Evolutionary conservation across 306 rosid species (phyloP), one percentile per base, ranked within the genome.

Genomic region (Gynostemma pentaphyllum): DNA sequence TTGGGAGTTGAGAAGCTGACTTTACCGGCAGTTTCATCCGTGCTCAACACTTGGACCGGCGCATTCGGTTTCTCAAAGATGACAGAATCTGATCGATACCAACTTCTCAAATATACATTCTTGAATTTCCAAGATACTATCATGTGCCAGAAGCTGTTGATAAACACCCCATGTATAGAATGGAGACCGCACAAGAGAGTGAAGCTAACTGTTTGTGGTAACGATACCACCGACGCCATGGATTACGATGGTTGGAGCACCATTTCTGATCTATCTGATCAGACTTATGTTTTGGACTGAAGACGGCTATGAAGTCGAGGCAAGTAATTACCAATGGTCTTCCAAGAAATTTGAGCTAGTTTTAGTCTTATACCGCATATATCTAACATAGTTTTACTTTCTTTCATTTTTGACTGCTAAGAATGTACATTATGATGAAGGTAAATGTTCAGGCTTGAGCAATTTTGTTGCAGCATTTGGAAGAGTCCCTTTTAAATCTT

Each of bases 1-100:
- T 53, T 84, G 11, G 90, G 94, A n/a, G 86, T 90, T 10, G 79
- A 23, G 85, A 76, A 45, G 72, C 19, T 90, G 40, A 47, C 75
- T 57, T 59, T 90, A 66, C 94, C 91, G 37, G 78, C 97, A 1
- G 71, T 72, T 32, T 26, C 24, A 8, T 1, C 9, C 11, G 73
- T 73, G 2, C 39, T 90, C 9, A 45, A 68, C 2, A 79, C 83
- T 5, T 87, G 97, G 95, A 81, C 67, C 2, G 34, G 30, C 13
- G 64, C 85, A 1, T 85, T 90, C 48, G 87, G 81, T 21, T 86
- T 84, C 73, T 45, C 44, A 0, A 54, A 12, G 64, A 82, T 82
- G 85, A 70, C 78, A 0, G 28, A 0, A 2, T 68, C 45, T 9
- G 88, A 77, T 19, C 77, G 62, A 30, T 19, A 14, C 49, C 34